A percentile compares a stretch with the other conserved stretches of the same genome.
phyloP scores from a whole-genome alignment of 495 filamentous ascomycete genomes.

The Penicillium verhagenii region DNA sequence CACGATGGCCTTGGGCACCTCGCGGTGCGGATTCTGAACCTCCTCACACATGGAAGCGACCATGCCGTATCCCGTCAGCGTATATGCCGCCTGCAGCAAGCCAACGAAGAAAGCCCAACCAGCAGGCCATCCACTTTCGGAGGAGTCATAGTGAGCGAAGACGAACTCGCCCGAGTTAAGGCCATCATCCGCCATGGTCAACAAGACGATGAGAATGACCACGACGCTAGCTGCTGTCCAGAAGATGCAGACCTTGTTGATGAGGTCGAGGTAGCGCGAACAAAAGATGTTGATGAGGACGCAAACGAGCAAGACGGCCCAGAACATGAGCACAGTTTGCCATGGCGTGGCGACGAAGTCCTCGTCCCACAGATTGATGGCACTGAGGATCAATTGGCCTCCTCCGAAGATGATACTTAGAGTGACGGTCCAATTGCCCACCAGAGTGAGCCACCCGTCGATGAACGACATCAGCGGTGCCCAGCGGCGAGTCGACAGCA shows the following conservation, averaged over 20 bases:
- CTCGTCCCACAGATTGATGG: conserved; percentile 61
- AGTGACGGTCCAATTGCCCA: conserved; percentile 64
- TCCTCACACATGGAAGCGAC: conserved; percentile 63
- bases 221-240: conserved; percentile 63
- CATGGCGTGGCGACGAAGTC: conserved; percentile 60
- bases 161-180: conserved; percentile 54
- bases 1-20: conserved; percentile 72
- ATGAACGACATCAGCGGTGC: conserved; percentile 65
- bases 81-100: conserved; percentile 59
- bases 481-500: conserved; percentile 54
- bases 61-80: conserved; percentile 59
- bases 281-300: conserved; percentile 58
- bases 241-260: conserved; percentile 67
- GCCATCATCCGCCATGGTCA: conserved; percentile 55
- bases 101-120: conserved; percentile 64
- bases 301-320: conserved; percentile 60
- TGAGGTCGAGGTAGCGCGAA: conserved; percentile 56
- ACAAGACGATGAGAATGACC: conserved; percentile 57
- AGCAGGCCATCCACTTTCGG: conserved; percentile 57
- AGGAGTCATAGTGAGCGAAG: conserved; percentile 61
- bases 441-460: conserved; percentile 73
- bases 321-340: conserved; percentile 65
- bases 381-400: conserved; percentile 59
- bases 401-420: conserved; percentile 51
- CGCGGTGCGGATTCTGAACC: conserved; percentile 65